Conservation (phyloP, 2,329 filamentous ascomycete species). For the Waltergamsia citrina region DNA sequence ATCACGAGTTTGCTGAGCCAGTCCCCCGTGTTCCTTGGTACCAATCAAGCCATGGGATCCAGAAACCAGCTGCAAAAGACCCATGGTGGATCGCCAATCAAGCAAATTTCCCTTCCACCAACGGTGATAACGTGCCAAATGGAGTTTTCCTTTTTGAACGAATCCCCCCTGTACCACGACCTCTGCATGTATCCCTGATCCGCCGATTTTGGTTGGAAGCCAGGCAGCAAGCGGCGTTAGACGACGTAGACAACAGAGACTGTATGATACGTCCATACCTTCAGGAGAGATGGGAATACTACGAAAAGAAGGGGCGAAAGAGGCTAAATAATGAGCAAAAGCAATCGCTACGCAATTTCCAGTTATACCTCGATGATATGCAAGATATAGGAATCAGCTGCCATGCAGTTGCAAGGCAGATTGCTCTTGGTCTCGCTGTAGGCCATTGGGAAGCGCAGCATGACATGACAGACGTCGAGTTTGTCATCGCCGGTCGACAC, state of each 20-base stretch:
- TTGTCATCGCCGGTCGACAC: conserved; percentile 5
- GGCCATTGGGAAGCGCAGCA: conserved; percentile 6
- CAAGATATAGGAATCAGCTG: conserved; percentile 5
- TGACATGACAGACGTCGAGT: conserved; percentile 7
- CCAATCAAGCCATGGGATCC: conserved; percentile 6
- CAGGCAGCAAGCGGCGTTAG: conserved; percentile 2
- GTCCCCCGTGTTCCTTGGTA: conserved; percentile 6
- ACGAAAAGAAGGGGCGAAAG: conserved; percentile 4
- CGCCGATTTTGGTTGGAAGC: conserved; percentile 5
- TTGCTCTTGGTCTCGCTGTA: conserved; percentile 5
- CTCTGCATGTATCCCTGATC: conserved; percentile 5
- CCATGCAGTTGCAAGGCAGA: conserved; percentile 5
- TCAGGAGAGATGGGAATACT: conserved; percentile 5
- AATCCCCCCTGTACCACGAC: conserved; percentile 6
- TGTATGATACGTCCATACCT: conserved; percentile 7
- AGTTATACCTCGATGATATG: conserved; percentile 6
- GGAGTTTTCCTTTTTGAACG: conserved; percentile 6
- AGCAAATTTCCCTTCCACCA: conserved; percentile 3
- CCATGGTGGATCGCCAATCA: conserved; percentile 6
- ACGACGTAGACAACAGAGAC: conserved; percentile 5
- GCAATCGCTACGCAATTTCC: conserved; percentile 6
- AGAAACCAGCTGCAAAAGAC: conserved; percentile 3
- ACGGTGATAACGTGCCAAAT: conserved; percentile 6
- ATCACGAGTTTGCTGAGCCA: conserved; percentile 3
- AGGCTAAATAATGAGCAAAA: conserved; percentile 7